These are phyloP conservation scores for Spiromastix sp. DNA, from an alignment of 2,329 filamentous ascomycete genomes.

Conservation along the genomic window DNA sequence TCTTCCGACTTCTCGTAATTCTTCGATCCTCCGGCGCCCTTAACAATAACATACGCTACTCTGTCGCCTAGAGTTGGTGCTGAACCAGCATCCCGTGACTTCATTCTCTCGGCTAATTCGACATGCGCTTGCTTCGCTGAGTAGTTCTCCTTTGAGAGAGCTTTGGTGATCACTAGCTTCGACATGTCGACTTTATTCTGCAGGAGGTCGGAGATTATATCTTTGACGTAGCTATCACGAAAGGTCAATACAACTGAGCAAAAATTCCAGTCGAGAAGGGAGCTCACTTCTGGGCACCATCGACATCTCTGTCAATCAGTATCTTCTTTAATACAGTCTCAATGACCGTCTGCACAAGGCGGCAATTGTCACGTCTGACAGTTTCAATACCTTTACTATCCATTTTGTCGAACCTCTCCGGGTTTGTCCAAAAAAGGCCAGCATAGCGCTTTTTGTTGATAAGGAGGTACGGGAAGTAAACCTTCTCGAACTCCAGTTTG, in stretches of 20 bases:
- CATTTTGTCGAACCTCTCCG: constrained; percentile 98
- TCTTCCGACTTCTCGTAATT: constrained; percentile 98
- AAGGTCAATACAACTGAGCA: constrained; percentile 26
- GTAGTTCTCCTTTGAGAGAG: constrained; percentile 82
- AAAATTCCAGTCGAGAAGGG: not conserved
- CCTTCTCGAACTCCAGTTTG: constrained; percentile 98
- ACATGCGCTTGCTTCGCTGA: constrained; percentile 90
- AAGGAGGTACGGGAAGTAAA: constrained; percentile 92
- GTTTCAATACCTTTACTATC: constrained; percentile 99
- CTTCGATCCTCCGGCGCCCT: constrained; percentile 77
- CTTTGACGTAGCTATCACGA: constrained; percentile 71
- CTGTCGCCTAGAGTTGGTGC: constrained; percentile 88
- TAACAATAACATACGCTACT: constrained; percentile 96
- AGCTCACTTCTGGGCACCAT: constrained; percentile 83
- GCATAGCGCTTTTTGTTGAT: constrained; percentile 99
- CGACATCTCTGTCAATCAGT: constrained; percentile 81
- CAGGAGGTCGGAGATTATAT: constrained; percentile 85
- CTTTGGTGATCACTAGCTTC: constrained; percentile 97
- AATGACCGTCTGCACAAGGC: constrained; percentile 91
- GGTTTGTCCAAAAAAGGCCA: constrained; percentile 92
- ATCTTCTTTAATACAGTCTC: constrained; percentile 95
- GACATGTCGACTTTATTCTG: constrained; percentile 99
- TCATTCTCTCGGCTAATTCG: constrained; percentile 91
- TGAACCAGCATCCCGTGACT: constrained; percentile 89
- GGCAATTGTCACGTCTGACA: constrained; percentile 90